Conservation (phyloP, 169 alveolate genomes). For the Eimeria tenella region DNA sequence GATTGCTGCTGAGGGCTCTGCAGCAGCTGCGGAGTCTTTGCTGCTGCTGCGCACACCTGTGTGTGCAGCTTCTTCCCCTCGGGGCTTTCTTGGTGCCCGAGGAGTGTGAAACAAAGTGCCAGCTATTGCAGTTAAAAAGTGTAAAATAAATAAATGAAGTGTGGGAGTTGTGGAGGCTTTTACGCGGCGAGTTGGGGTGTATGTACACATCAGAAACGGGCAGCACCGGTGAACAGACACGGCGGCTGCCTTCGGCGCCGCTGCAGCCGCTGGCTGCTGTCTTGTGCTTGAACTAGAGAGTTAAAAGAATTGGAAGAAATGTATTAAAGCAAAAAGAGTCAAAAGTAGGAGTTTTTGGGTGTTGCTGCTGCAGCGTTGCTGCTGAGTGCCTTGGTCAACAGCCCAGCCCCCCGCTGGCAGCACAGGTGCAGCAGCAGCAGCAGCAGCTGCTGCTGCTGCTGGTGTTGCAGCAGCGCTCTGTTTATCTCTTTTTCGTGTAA, state of each 20-base stretch:
- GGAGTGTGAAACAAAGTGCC: too few relatives aligned
- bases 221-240: neutral
- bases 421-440: neutral
- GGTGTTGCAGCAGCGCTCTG: neutral
- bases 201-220: neutral
- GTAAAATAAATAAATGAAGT: neutral
- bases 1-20: neutral
- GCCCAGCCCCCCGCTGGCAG: too few relatives aligned
- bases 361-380: neutral
- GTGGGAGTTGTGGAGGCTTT: neutral
- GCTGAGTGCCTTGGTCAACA: neutral
- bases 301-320: neutral
- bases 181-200: neutral
- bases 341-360: neutral
- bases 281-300: neutral
- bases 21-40: neutral
- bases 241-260: neutral
- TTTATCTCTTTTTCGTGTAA: neutral
- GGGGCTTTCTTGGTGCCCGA: too few relatives aligned
- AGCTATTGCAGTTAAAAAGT: too few relatives aligned
- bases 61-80: too few relatives aligned
- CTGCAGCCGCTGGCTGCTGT: neutral
- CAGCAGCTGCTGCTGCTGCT: too few relatives aligned
- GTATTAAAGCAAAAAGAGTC: neutral
- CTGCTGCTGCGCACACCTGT: neutral